Evolutionary conservation across 352 stramenopile species (phyloP), one percentile per base, ranked within the genome.

Genomic region (Pythium guiyangense): DNA sequence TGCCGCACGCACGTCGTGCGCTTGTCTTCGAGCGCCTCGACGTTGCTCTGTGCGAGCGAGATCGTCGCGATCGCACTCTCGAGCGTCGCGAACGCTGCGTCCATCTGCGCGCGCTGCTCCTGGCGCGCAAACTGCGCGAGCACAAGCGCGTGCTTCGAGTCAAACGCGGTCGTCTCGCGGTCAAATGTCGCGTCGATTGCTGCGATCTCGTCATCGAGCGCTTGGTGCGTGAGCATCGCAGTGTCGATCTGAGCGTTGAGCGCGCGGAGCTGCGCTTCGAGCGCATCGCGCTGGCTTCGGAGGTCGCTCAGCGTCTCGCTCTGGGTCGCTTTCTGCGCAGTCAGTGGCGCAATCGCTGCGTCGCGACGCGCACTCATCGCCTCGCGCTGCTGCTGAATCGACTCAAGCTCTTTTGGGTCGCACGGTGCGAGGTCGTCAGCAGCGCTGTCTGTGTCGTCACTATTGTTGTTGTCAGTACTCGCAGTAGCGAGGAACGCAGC

Each of bases 201-300:
- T 3, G 57, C 51, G 29, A 86, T 73, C 22, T 85, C 52, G 2
- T 80, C 70, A 9, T 85, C 62, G 14, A 86, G 37, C 52, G 69
- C 59, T 9, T 77, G 48, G 18, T 88, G 66, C n/a, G 69, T 54
- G 10, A 54, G 50, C 27, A 71, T 35, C 10, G 63, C 64, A 8
- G 67, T 61, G n/a, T 85, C 61, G 18, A 92, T 78, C 39, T 88
- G 59, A 15, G 49, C 57, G 27, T 82, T 74, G 12, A 90, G 63
- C 22, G 65, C 62, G 4, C 64, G 68, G 2, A 94, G 52, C 49
- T 88, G 79, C 4, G 64, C 77, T 48, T 90, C 77, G 0, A 89
- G 65, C 26, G 70, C 72, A 45, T 81, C 75, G 9, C 79, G 70
- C 39, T 81, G 64, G 17, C 74, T 64, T 18, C 70, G 62, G 15